Base-by-base conservation (phyloP, 179 eudicot species). In the Sideroxylon spinosum region DNA sequence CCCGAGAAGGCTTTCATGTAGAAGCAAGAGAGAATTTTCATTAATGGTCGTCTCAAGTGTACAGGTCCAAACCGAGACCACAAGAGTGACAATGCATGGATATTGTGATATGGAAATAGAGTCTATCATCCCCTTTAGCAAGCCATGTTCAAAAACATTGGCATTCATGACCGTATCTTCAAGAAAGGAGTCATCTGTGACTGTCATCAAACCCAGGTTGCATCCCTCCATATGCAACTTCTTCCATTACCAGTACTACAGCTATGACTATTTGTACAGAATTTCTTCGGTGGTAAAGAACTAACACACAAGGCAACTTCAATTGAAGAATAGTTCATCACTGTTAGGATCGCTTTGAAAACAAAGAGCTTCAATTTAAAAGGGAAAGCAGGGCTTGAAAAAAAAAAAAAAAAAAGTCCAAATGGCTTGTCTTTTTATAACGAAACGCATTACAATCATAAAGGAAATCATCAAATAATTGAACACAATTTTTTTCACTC, bases 141-240 rank as follows among this genome's bases (percentile, higher is more conserved):
- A 76, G 75, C 90, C 92, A 63, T 97, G 81, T 75, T 91, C 89
- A 77, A 95, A 97, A 68, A 95, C 97, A 83, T 88, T 93, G 71
- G 97, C 92, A 71, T 95, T 95, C 80, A 94, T 95, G 52, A 93
- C 97, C 98, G 93, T 93, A 44, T 85, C 92, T 79, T 87, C 94
- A 2, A 95, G 92, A 71, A 95, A 95, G 22, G 97, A 93, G n/a
- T 91, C 97, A 68, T 87, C 93, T 91, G 78, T 93, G 90, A 82
- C 93, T 93, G 82, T 95, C 98, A 71, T 91, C 95, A 69, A 85
- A 93, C 16, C 98, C 98, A 2, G 91, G 97, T 80, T 95, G 97
- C 98, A 91, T 93, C 25, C 98, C 98, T 61, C 97, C 97, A 85
- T 93, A 91, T 14, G 97, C 98, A 61, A 95, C 91, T 86, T 95